Percentiles rank a stretch among this genome's conserved stretches.
These are phyloP conservation scores for Jatropha podagrica DNA, from an alignment of 441 rosid species.

Conservation along the genomic window DNA sequence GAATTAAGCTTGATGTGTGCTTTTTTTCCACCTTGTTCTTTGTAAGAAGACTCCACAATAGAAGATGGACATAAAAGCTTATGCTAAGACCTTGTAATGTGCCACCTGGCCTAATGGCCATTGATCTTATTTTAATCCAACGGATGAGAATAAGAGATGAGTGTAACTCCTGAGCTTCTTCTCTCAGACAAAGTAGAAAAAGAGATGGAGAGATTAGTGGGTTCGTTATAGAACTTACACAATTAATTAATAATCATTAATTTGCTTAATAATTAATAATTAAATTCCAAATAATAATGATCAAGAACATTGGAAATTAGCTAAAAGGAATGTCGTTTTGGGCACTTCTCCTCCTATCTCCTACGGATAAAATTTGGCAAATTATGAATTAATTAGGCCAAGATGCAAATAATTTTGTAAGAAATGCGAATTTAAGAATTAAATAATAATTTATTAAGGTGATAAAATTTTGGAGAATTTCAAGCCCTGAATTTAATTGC, in stretches of 20 bases:
- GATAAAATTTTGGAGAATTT: conserved; percentile 22
- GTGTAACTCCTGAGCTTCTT: conserved; percentile 65
- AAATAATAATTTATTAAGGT: conserved; percentile 1
- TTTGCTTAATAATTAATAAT: not conserved
- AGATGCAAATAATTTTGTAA: not conserved
- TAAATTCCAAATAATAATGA: conserved; percentile 3
- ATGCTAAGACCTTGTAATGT: conserved; percentile 31
- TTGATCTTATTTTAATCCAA: conserved; percentile 39
- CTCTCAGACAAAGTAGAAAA: conserved; percentile 25
- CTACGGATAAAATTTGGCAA: not conserved
- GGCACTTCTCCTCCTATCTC: not conserved
- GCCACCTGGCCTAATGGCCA: conserved; percentile 34
- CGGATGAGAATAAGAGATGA: conserved; percentile 32
- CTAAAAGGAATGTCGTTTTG: not conserved
- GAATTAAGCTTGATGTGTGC: conserved; percentile 22
- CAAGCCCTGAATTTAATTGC: conserved; percentile 11
- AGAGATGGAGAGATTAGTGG: conserved; percentile 45
- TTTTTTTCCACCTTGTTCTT: conserved; percentile 12
- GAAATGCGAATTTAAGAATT: not conserved
- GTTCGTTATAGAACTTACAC: conserved; percentile 33
- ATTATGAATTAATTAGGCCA: not conserved
- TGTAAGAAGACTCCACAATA: conserved; percentile 27
- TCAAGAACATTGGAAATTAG: conserved; percentile 15
- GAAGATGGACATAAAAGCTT: conserved; percentile 32
- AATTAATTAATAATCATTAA: conserved; percentile 10